Base-by-base conservation (phyloP, 192 early-diverging fungal species). In the Diversispora eburnea region DNA sequence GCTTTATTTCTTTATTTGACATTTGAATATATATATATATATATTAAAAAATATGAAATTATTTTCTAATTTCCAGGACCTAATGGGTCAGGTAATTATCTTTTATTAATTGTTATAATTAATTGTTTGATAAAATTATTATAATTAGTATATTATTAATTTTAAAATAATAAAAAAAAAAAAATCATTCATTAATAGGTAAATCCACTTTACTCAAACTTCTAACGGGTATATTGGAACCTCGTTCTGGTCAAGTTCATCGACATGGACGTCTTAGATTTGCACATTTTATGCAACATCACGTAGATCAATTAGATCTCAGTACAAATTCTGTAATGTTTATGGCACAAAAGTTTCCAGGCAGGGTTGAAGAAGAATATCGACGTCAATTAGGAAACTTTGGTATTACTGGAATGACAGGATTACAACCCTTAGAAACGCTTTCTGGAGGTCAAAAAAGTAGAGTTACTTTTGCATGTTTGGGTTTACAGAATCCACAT, bases 391-490 rank as follows among this genome's bases (percentile, higher is more conserved):
- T 99, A 75, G 98, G 94, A 65, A 84, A 92, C 9, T 99, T 96
- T 78, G 98, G 98, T 69, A 91, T 99, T 60, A 94, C 96, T 19
- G 98, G 98, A 5, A 96, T 94, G 87, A 94, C 92, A 8, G 96
- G 93, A 56, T 78, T 98, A 84, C 96, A 98, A 77, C 87, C 91
- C 22, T 97, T 99, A 78, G 85, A 91, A 59, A 99, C 98, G 2
- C 82, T 99, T 17, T 95, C 93, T 63, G 98, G 96, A 79, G 98
- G 98, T 69, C 96, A 98, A 80, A 99, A 99, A 84, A 90, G 88
- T 59, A 85, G 98, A 66, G 94, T 99, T 46, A 93, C 96, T 9
- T 99, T 99, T 85, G 95, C 94, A 54, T 91, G 94, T 57, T 87
- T 99, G n/a, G 91, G 94, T 42, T 86, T 96, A 55, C 85, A 89